Base-by-base conservation (phyloP, 2,329 filamentous ascomycete species). In the Colletotrichum higginsianum region DNA sequence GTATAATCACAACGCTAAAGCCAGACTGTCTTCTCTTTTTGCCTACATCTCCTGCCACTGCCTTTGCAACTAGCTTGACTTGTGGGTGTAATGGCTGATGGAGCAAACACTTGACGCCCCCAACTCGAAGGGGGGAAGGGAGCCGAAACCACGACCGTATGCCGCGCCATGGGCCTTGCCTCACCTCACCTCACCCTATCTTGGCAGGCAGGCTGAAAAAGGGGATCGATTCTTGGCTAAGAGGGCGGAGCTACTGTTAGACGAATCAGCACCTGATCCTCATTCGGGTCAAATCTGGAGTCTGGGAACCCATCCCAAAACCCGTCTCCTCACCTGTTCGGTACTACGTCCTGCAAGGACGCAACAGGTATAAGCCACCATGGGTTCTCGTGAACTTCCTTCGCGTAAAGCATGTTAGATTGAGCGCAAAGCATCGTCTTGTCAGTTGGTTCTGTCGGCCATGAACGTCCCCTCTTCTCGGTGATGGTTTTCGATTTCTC, bases 341-440 rank as follows among this genome's bases (percentile, higher is more conserved):
- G 35, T 21, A n/a, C 52, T 40, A 35, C 30, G 30, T 9, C 30
- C 30, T 35, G 9, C 30, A 35, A 35, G 30, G 2, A 12, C 23
- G 35, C 35, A 23, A 16, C 35, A 18, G n/a, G 53, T 40, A 35
- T 16, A 15, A 23, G 53, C 23, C 5, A n/a, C n/a, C 16, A 11
- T 11, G 42, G n/a, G 12, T 40, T 57, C 53, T 57, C 40, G 18
- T 42, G 26, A 57, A 13, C 6, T 57, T 7, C 23, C 35, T 9
- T 42, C 55, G 38, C n/a, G n/a, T 23, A 57, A 57, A 57, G 35
- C 42, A 57, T 57, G 55, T 23, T 57, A 21, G 35, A 57, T n/a
- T 57, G 55, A 21, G n/a, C n/a, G 23, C n/a, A 57, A 57, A 57
- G 55, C 23, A 57, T 42, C 35, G 30, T n/a, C 13, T 44, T 16